Evolutionary conservation across 345 rosid genomes (phyloP).

Genomic region (Turritis glabra): DNA sequence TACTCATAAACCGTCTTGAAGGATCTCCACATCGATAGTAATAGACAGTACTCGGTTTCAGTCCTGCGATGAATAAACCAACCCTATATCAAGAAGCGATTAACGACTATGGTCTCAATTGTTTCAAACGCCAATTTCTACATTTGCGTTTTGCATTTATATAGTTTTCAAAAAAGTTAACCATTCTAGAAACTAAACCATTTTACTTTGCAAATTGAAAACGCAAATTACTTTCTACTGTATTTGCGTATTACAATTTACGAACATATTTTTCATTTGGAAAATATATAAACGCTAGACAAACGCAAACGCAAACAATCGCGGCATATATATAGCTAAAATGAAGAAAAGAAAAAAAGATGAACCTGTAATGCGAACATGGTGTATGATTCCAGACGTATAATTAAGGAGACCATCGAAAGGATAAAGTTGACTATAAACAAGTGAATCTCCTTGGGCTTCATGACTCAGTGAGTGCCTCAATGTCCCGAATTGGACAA

Average conservation of each 20-base stretch:
- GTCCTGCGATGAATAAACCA: too few relatives aligned
- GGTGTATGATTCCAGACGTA: slow-evolving; percentile 93
- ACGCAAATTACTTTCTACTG: too few relatives aligned
- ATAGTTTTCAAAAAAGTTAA: too few relatives aligned
- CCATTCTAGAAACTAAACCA: too few relatives aligned
- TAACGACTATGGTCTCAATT: too few relatives aligned
- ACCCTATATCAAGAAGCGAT: neutral
- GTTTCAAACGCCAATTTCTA: neutral
- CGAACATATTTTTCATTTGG: too few relatives aligned
- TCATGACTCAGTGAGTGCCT: slow-evolving; percentile 40
- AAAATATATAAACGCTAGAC: too few relatives aligned
- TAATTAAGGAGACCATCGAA: slow-evolving; percentile 82
- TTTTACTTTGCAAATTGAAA: too few relatives aligned
- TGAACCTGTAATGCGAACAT: slow-evolving; percentile 76
- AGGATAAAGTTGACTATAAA: slow-evolving; percentile 85
- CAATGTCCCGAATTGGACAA: slow-evolving; percentile 57
- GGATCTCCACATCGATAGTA: slow-evolving; percentile 92
- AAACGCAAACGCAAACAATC: too few relatives aligned
- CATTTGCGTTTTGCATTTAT: neutral
- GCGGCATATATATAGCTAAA: neutral
- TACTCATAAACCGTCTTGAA: slow-evolving; percentile 59
- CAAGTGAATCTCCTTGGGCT: slow-evolving; percentile 62
- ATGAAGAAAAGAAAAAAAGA: neutral
- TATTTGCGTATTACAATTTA: too few relatives aligned
- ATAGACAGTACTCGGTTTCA: slow-evolving; percentile 65